These are phyloP conservation scores for Termitomyces heimii DNA, from an alignment of 768 basidiomycete genomes.

Conservation along the genomic window DNA sequence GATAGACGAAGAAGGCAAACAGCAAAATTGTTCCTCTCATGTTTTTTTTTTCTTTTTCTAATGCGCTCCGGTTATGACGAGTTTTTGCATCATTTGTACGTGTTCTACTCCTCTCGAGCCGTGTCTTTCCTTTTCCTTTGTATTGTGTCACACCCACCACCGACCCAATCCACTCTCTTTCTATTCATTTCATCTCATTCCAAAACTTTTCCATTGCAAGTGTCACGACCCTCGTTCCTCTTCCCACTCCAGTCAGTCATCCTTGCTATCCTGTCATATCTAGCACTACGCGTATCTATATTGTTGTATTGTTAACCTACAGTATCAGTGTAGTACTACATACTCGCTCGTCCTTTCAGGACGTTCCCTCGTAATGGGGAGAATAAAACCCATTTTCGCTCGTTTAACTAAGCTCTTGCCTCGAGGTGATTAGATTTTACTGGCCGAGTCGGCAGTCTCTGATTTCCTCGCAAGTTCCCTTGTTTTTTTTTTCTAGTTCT, in stretches of 20 bases:
- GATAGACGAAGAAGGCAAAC: background rate
- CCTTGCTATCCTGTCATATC: conserved; percentile 13
- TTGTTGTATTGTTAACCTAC: conserved; percentile 18
- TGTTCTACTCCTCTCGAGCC: background rate
- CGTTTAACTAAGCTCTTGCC: conserved; percentile 1
- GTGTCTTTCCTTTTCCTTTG: conserved; percentile 2
- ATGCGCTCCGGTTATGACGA: background rate
- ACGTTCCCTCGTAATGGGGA: conserved; percentile 4
- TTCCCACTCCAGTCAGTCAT: background rate
- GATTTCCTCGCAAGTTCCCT: no score
- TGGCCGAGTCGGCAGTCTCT: no score
- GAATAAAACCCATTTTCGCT: conserved; percentile 7
- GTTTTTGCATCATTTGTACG: background rate
- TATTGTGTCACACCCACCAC: conserved; percentile 1
- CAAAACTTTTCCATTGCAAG: background rate
- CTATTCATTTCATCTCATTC: background rate
- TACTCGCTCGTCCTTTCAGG: background rate
- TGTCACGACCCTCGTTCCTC: background rate
- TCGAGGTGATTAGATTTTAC: conserved; percentile 16
- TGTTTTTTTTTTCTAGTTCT: no score
- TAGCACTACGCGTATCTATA: conserved; percentile 17
- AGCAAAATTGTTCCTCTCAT: background rate
- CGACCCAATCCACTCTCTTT: background rate
- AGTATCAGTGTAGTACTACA: conserved; percentile 14
- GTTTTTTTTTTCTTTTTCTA: background rate